Evolutionary conservation across 352 stramenopile species (phyloP), one percentile per base, ranked within the genome.

Genomic region (Globisporangium acanthophoron): DNA sequence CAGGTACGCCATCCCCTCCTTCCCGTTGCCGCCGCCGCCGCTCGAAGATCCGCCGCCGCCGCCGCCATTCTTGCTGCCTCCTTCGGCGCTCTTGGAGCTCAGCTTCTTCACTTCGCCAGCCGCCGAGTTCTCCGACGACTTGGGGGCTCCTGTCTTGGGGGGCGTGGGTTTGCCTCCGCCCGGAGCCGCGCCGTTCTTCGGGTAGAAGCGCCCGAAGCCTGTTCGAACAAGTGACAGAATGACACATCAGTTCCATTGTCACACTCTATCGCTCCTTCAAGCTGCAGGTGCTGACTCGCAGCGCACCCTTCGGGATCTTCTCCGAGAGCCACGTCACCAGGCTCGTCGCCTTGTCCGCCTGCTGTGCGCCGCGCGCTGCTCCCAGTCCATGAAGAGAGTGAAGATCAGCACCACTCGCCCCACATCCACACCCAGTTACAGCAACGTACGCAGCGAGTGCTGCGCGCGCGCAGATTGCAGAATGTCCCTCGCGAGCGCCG

Each of bases 141-240:
- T 88, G 16, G 76, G 68, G 0, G 59, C 71, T 4, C 66, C 62
- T 61, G 64, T 61, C 64, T 89, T 92, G 0, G 80, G 76, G 15
- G 76, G 75, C 11, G 66, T 61, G 0, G 62, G 50, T 46, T 90
- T 91, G 35, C 54, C 65, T 1, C 65, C 67, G 11, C 65, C 70
- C 6, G 44, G 45, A 21, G 59, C 56, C 16, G 58, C 61, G 20
- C 66, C 76, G 54, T 88, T 91, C 66, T 94, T 94, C 13, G 85
- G 85, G 68, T 90, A 92, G 48, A 94, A 94, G 5, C 85, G 80
- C 15, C 80, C 85, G 60, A 94, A 94, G 11, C 85, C 83, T 80
- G 44, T 3, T 0, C 24, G 24, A 27, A 3, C 24, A 27, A 27
- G 24, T 27, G 6, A 5, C 40, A 46, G 33, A 46, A 20, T 20